Conservation (phyloP, 768 basidiomycete genomes). For the Collybia mongolica region DNA sequence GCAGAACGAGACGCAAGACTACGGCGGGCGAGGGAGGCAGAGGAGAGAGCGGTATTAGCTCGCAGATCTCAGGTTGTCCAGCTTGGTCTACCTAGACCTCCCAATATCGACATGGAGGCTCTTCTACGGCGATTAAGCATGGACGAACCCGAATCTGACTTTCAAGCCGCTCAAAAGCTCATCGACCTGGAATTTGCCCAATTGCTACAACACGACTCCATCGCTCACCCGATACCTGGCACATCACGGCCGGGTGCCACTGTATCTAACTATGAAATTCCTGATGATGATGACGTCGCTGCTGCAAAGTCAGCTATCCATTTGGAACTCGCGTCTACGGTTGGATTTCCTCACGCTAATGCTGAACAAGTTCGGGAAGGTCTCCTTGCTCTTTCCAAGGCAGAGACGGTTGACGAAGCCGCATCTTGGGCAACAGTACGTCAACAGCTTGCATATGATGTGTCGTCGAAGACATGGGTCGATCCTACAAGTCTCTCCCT, state of each 20-base stretch:
- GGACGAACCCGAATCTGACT: slow-evolving; percentile 40
- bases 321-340: slow-evolving; percentile 70
- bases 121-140: slow-evolving; percentile 61
- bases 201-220: slow-evolving; percentile 85
- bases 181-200: slow-evolving; percentile 77
- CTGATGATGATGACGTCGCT: slow-evolving; percentile 74
- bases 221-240: slow-evolving; percentile 86
- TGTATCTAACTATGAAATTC: slow-evolving; percentile 65
- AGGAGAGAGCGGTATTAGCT: slow-evolving; percentile 77
- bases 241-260: slow-evolving; percentile 75
- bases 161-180: slow-evolving; percentile 53
- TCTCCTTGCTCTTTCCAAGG: slow-evolving; percentile 59
- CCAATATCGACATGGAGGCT: slow-evolving; percentile 69
- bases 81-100: slow-evolving; percentile 80
- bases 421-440: slow-evolving; percentile 74
- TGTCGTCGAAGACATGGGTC: slow-evolving; percentile 59
- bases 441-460: slow-evolving; percentile 62
- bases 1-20: slow-evolving; percentile 85
- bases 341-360: slow-evolving; percentile 85
- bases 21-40: slow-evolving; percentile 65
- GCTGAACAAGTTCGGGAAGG: slow-evolving; percentile 79
- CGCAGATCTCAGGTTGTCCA: slow-evolving; percentile 82
- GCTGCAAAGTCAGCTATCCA: slow-evolving; percentile 73
- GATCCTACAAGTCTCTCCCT: slow-evolving; percentile 56
- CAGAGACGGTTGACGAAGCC: slow-evolving; percentile 58